phyloP scores from a whole-genome alignment of 345 rosid genomes.

The Eucalyptus brandiana region DNA sequence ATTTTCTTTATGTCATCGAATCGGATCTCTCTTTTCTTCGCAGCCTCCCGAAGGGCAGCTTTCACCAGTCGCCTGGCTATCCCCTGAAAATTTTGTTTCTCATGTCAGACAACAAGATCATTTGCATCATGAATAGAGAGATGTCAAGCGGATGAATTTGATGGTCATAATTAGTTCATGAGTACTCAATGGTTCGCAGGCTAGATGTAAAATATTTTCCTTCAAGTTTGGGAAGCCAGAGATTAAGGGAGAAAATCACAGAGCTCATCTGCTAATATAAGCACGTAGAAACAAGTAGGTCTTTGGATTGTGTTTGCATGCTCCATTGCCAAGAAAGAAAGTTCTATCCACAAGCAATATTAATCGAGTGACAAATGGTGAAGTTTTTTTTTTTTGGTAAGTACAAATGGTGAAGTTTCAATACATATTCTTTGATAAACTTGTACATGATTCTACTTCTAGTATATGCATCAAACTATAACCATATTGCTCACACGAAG shows the following conservation, averaged over 20 bases:
- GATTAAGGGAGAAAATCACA: neutral
- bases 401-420: no score
- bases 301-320: neutral
- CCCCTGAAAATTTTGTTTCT: conserved; percentile 14
- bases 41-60: conserved; percentile 45
- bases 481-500: neutral
- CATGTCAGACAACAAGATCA: neutral
- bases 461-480: neutral
- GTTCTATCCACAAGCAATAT: neutral
- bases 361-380: no score
- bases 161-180: neutral
- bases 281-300: neutral
- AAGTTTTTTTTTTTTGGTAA: no score
- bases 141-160: neutral
- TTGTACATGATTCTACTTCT: neutral
- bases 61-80: conserved; percentile 43
- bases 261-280: neutral
- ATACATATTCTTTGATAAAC: no score
- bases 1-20: conserved; percentile 27
- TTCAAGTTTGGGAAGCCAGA: neutral
- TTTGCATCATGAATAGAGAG: neutral
- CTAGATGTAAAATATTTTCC: neutral
- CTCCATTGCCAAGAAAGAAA: neutral
- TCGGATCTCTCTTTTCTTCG: conserved; percentile 42
- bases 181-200: neutral